Evolutionary conservation across 495 filamentous ascomycete genomes (phyloP), one percentile per base, ranked within the genome.

Genomic region (Aspergillus incahuasiensis): DNA sequence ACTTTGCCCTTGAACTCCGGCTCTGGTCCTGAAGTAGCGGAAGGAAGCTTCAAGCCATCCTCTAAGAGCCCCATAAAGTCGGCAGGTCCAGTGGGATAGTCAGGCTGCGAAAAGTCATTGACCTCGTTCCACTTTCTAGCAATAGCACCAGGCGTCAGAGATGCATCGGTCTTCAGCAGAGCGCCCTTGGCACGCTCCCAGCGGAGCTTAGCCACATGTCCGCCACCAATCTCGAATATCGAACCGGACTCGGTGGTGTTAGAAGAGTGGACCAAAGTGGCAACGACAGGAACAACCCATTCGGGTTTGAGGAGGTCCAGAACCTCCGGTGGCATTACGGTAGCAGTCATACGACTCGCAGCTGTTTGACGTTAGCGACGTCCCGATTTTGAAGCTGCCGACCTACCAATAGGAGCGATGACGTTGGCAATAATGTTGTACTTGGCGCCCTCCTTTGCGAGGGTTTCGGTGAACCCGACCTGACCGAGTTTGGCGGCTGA

Each of bases 371-470:
- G 32, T 47, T 9, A 48, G 53, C 24, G n/a, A 38, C 15, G 18
- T 5, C 18, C n/a, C 1, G 22, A 5, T 6, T 22, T 6, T 30
- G 5, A 40, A 18, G 11, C 4, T 25, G 32, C 32, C 13, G 8
- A 67, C 74, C 52, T 78, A 80, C 78, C 77, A 64, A 98, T 92
- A 44, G 94, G 94, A 30, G 94, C 92, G 75, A 98, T 97, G 64
- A 88, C 89, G 71, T 98, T 98, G 77, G 82, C 83, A 65, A 96
- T 74, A 62, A 98, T 97, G 82, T 98, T 97, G 79, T 98, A 98
- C 74, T 98, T 98, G 62, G 84, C 80, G 58, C 94, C 94, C 77
- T 98, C 94, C 78, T 96, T 97, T 49, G 95, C 94, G 55, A 98
- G 83, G 3, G 94, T 95, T 81, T 98, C 94, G 18, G 94, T 97